phyloP scores from a whole-genome alignment of 345 rosid species.

The Brassica incana region DNA sequence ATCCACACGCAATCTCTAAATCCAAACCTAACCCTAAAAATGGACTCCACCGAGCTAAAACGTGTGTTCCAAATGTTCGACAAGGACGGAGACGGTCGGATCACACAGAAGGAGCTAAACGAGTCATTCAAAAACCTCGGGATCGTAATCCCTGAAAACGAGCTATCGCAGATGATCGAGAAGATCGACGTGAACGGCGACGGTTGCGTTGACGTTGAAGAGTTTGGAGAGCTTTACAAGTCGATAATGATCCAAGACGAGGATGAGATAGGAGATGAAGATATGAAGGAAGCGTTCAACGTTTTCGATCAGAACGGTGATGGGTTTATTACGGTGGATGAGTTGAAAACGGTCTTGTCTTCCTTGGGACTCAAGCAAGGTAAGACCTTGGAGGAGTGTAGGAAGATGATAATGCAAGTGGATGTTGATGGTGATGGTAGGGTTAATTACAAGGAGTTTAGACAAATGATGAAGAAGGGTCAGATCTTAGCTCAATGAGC shows the following conservation, averaged over 20 bases:
- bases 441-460: constrained; percentile 56
- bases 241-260: constrained; percentile 53
- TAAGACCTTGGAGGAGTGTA: constrained; percentile 64
- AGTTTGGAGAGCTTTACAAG: constrained; percentile 61
- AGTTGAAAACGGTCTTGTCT: constrained; percentile 61
- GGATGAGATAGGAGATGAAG: constrained; percentile 55
- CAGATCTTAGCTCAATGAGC: constrained; percentile 35
- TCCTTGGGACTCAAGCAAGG: constrained; percentile 80
- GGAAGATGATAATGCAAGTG: constrained; percentile 68
- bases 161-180: constrained; percentile 49
- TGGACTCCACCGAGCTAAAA: constrained; percentile 56
- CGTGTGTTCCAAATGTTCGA: constrained; percentile 80
- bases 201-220: constrained; percentile 59
- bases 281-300: constrained; percentile 78
- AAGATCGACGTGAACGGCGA: constrained; percentile 55
- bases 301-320: constrained; percentile 82
- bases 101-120: constrained; percentile 57
- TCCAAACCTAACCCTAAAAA: constrained; percentile 29
- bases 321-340: constrained; percentile 77
- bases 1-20: constrained; percentile 10
- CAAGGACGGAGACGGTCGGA: constrained; percentile 73
- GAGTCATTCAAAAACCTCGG: constrained; percentile 68
- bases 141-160: constrained; percentile 58
- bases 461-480: constrained; percentile 56
- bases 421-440: constrained; percentile 90